Conservation (phyloP, 768 basidiomycete species). For the Collybiopsis luxurians region DNA sequence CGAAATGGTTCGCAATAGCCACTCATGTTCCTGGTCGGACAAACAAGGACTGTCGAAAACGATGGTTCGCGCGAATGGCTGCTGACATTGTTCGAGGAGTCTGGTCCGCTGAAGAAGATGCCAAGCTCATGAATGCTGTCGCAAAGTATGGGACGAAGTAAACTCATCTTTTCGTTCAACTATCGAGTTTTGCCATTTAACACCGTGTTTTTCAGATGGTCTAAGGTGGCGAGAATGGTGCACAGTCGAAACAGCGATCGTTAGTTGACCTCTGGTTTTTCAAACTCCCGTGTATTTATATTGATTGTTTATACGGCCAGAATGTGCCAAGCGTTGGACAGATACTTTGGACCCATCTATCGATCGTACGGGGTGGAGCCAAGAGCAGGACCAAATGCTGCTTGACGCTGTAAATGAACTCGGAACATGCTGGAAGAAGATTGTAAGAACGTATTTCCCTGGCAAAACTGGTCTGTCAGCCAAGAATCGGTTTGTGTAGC, state of each 20-base stretch:
- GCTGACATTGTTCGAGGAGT: conserved; percentile 59
- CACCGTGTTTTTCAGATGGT: conserved; percentile 38
- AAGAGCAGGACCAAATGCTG: conserved; percentile 52
- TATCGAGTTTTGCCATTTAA: not conserved
- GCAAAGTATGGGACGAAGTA: conserved; percentile 54
- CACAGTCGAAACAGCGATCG: conserved; percentile 58
- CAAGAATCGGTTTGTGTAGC: conserved; percentile 49
- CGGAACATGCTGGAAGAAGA: conserved; percentile 61
- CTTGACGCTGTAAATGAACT: conserved; percentile 51
- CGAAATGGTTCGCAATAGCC: conserved; percentile 62
- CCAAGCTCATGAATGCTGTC: conserved; percentile 52
- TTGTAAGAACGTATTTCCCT: conserved; percentile 59
- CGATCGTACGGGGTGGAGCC: conserved; percentile 55
- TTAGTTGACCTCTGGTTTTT: conserved; percentile 27
- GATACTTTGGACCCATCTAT: conserved; percentile 61
- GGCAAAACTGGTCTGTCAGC: conserved; percentile 57
- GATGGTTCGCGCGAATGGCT: conserved; percentile 65
- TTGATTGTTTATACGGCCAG: conserved; percentile 22
- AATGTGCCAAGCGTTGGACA: conserved; percentile 63
- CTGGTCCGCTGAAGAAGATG: conserved; percentile 60
- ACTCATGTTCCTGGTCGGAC: conserved; percentile 60
- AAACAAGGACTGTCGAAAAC: conserved; percentile 63
- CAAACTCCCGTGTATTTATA: conserved; percentile 10
- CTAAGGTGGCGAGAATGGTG: conserved; percentile 54
- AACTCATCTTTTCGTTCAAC: conserved; percentile 5